A percentile compares a stretch with the other conserved stretches of the same genome.
phyloP scores from a whole-genome alignment of 2,329 filamentous ascomycete genomes.

The Monosporascus sp. region DNA sequence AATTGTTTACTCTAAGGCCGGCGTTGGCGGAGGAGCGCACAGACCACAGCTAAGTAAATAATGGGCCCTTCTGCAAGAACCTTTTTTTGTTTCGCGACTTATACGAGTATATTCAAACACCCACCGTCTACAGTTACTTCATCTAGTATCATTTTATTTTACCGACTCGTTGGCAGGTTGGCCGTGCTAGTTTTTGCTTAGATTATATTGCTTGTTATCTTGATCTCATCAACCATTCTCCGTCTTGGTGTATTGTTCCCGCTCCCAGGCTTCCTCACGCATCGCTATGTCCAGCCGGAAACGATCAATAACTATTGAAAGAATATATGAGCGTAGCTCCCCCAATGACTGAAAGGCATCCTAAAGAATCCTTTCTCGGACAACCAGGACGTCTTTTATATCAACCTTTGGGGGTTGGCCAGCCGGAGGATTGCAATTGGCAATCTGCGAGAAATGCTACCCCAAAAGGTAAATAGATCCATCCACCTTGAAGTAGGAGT shows the following conservation, averaged over 20 bases:
- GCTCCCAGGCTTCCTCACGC: constrained; percentile 6
- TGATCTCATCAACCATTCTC: too few species aligned
- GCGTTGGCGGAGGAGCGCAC: background rate
- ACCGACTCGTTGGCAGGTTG: too few species aligned
- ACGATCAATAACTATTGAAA: constrained; percentile 12
- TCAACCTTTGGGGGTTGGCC: constrained; percentile 17
- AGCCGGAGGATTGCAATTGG: constrained; percentile 25
- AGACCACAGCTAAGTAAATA: background rate
- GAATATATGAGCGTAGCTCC: constrained; percentile 19
- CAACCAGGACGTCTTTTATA: constrained; percentile 26
- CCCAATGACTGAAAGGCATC: constrained; percentile 28
- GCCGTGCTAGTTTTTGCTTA: too few species aligned
- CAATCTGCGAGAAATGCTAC: constrained; percentile 20
- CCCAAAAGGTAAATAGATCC: constrained; percentile 20
- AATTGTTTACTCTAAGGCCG: background rate
- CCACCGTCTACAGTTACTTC: too few species aligned
- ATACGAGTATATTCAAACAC: too few species aligned
- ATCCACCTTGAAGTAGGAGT: constrained; percentile 1
- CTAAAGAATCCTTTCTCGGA: constrained; percentile 23
- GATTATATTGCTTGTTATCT: too few species aligned
- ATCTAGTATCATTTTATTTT: too few species aligned
- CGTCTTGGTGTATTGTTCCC: background rate
- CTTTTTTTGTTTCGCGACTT: background rate
- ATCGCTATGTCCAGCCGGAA: constrained; percentile 22
- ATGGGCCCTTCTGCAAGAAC: background rate